These are phyloP conservation scores for Strobilomyces dryophilus DNA, from an alignment of 768 basidiomycete genomes.

Conservation along the genomic window DNA sequence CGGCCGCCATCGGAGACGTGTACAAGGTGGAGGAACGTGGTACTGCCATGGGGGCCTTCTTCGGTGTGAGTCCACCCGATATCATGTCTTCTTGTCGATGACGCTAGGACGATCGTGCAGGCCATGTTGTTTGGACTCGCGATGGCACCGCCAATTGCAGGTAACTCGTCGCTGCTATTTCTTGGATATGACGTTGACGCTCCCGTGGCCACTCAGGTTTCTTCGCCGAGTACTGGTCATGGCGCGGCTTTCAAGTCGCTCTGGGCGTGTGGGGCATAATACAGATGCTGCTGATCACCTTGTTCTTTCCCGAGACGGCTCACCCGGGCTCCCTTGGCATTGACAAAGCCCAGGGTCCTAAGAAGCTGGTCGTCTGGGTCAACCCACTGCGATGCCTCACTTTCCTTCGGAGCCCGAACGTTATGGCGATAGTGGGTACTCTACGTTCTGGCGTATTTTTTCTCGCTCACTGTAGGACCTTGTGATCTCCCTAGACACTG, in stretches of 20 bases:
- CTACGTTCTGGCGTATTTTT: neutral
- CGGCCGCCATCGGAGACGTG: conserved; percentile 62
- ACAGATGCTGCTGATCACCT: conserved; percentile 36
- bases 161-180: conserved; percentile 20
- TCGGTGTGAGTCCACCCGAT: conserved; percentile 36
- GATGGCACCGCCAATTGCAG: conserved; percentile 57
- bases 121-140: conserved; percentile 55
- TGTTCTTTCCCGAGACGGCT: conserved; percentile 64
- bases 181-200: neutral
- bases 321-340: conserved; percentile 56
- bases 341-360: conserved; percentile 36
- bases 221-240: conserved; percentile 57
- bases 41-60: conserved; percentile 55
- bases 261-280: conserved; percentile 40
- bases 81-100: neutral
- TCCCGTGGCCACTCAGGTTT: conserved; percentile 31
- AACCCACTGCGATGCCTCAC: conserved; percentile 55
- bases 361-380: conserved; percentile 39
- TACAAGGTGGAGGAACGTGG: conserved; percentile 61
- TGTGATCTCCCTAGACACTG: conserved; percentile 34
- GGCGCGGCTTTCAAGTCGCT: conserved; percentile 54
- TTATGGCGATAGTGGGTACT: conserved; percentile 48
- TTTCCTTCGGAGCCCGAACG: conserved; percentile 56
- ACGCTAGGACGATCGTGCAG: conserved; percentile 16
- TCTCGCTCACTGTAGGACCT: neutral